A percentile compares a stretch with the other conserved stretches of the same genome.
phyloP scores from a whole-genome alignment of 148 eudicot species.

The Rhododendron ferrugineum region DNA sequence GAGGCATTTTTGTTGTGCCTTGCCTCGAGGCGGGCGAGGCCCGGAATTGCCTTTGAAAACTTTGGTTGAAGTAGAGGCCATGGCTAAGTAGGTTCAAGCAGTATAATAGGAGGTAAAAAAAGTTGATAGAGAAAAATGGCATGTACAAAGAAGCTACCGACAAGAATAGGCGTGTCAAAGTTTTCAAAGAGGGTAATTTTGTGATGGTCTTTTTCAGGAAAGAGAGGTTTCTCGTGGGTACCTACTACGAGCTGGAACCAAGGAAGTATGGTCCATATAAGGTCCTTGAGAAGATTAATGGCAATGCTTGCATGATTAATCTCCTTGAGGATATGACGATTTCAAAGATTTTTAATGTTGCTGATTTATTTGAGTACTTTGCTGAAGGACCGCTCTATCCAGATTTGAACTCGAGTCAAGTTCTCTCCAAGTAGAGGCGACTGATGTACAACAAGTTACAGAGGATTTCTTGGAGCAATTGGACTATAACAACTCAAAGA shows the following conservation, averaged over 20 bases:
- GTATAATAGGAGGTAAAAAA: neutral
- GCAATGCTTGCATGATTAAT: neutral
- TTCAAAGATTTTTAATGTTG: neutral
- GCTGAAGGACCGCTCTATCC: neutral
- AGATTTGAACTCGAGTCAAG: neutral
- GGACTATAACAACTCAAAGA: neutral
- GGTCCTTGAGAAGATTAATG: neutral
- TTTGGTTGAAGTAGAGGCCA: neutral
- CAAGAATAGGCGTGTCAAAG: neutral
- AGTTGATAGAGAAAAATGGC: neutral
- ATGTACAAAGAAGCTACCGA: neutral
- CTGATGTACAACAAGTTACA: neutral
- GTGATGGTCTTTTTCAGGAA: neutral
- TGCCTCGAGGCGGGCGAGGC: too few species aligned
- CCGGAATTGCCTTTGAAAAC: too few species aligned
- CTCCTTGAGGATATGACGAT: neutral
- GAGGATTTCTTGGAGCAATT: neutral
- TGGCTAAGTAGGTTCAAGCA: neutral
- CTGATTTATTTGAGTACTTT: neutral
- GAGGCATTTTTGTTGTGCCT: too few species aligned
- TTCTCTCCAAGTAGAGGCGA: neutral
- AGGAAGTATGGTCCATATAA: neutral
- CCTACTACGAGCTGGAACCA: neutral
- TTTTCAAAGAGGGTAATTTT: neutral
- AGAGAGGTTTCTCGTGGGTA: neutral